Evolutionary conservation across 2,329 filamentous ascomycete species (phyloP), one percentile per base, ranked within the genome.

Genomic region (Neofusicoccum kwambonambiense): DNA sequence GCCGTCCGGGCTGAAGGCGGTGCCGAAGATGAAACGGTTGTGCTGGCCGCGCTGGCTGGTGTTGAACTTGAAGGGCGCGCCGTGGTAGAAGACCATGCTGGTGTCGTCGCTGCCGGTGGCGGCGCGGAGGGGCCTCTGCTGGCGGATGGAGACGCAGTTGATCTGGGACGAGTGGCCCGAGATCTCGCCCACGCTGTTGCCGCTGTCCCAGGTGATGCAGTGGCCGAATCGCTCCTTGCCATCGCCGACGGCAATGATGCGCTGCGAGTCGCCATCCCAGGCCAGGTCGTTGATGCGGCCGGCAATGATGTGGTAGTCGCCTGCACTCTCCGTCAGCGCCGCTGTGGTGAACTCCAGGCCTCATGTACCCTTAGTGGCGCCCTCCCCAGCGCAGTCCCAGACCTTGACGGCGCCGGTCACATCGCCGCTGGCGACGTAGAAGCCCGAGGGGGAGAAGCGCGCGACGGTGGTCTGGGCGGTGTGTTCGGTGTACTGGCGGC

Each of bases 201-300:
- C 95, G 74, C 92, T 96, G 79, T 98, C 95, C 70, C 52, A 58
- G 91, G 92, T 97, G 75, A 98, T 93, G 81, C 92, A 97, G 77
- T 94, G 91, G 13, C 94, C 94, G 76, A 92, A 97, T 64, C 92
- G 87, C 80, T 98, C 93, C 74, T 94, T 93, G 60, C 95, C 95
- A 71, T 98, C 91, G 50, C 95, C 95, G 4, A 99, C 94, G 3
- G 94, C 95, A 73, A 98, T 97, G 74, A 99, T 90, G 57, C 95
- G 90, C 81, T 97, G 93, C 67, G 91, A 96, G 79, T 99, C 95
- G 65, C 93, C 94, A 73, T 98, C 95, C 93, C 95, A 99, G 1
- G 93, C 94, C 69, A 99, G 87, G 76, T 99, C 95, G 76, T 97
- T 96, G 80, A 99, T 94, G 62, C 92, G 90, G 12, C 95, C 95